phyloP scores from a whole-genome alignment of 1,139 yeast genomes.

The Saccharomyces hybrid region DNA sequence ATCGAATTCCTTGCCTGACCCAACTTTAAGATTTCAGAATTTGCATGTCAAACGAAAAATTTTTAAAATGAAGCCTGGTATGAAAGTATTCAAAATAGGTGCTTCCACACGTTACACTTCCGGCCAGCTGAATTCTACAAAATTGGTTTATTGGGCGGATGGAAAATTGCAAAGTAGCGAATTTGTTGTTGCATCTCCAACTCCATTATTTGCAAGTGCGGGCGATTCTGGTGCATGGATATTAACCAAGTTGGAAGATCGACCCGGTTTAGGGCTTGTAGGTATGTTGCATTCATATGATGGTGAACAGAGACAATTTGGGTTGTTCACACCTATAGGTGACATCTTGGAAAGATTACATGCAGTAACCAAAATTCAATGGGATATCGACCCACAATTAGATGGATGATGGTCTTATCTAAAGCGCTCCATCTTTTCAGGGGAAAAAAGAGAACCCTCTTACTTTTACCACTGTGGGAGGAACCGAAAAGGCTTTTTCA shows the following conservation, averaged over 20 bases:
- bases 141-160: constrained; percentile 86
- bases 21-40: constrained; percentile 75
- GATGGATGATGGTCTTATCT: background rate
- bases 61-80: constrained; percentile 46
- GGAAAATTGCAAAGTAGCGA: constrained; percentile 84
- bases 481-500: background rate
- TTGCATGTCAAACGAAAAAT: constrained; percentile 51
- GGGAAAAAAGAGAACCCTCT: background rate
- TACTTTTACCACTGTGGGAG: background rate
- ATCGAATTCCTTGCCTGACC: constrained; percentile 66
- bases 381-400: constrained; percentile 56
- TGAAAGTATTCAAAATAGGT: constrained; percentile 83
- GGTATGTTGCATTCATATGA: constrained; percentile 95
- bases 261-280: constrained; percentile 69
- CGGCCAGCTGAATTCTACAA: constrained; percentile 73
- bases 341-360: constrained; percentile 65
- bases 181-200: constrained; percentile 59
- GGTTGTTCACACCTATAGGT: constrained; percentile 77
- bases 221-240: constrained; percentile 96
- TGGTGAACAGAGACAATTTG: constrained; percentile 86
- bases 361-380: constrained; percentile 70
- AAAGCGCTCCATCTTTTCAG: background rate
- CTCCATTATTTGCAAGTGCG: constrained; percentile 69
- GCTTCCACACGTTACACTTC: constrained; percentile 76
- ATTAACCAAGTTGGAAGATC: constrained; percentile 52